Conservation (phyloP, 2,329 filamentous ascomycete species). For the Dactylellina drechsleri region DNA sequence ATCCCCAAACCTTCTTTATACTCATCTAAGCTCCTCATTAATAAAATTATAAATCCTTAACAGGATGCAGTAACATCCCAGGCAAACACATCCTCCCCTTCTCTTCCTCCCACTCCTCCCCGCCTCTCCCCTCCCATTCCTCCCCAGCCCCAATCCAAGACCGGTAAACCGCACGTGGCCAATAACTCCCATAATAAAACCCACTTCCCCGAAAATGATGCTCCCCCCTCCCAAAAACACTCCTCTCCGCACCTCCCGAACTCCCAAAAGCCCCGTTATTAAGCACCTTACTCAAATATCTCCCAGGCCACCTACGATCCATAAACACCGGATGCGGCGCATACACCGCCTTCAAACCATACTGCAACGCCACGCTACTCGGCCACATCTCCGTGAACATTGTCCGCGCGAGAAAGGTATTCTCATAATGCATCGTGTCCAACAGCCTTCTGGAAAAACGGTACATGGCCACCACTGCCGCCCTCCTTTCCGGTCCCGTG, state of each 20-base stretch:
- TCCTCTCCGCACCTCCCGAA: constrained; percentile 76
- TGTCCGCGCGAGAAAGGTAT: constrained; percentile 81
- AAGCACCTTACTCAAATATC: constrained; percentile 79
- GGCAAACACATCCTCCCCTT: constrained; percentile 88
- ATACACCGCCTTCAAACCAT: constrained; percentile 91
- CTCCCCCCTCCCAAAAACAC: constrained; percentile 83
- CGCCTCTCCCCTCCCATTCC: constrained; percentile 69
- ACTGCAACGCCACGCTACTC: constrained; percentile 83
- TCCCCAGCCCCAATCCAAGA: constrained; percentile 80
- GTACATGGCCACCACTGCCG: constrained; percentile 87
- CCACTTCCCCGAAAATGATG: constrained; percentile 87
- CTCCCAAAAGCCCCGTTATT: constrained; percentile 82
- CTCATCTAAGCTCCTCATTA: too few species aligned
- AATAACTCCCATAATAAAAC: constrained; percentile 91
- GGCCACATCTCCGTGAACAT: constrained; percentile 99
- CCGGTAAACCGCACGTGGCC: constrained; percentile 81
- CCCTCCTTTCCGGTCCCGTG: constrained; percentile 75
- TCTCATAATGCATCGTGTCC: constrained; percentile 89
- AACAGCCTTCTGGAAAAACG: constrained; percentile 84
- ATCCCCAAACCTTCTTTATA: too few species aligned
- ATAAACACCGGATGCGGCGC: constrained; percentile 89
- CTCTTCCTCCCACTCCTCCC: constrained; percentile 65
- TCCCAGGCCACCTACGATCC: constrained; percentile 84
- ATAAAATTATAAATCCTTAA: constrained; percentile 69
- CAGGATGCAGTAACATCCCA: constrained; percentile 86